Evolutionary conservation across 2,329 filamentous ascomycete species (phyloP), one percentile per base, ranked within the genome.

Genomic region (Fusarium newnesense): DNA sequence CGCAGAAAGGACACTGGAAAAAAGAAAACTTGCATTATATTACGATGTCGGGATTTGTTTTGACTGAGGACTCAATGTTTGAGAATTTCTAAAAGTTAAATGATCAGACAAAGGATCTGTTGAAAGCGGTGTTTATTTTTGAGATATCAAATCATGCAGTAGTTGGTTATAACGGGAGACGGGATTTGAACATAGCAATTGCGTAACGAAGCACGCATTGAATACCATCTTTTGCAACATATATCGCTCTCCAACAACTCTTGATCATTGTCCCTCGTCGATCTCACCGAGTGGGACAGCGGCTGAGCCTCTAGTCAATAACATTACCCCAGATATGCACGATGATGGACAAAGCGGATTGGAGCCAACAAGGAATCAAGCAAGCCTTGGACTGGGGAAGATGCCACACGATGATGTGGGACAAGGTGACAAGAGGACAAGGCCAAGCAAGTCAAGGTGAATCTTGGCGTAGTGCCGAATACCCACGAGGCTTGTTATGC

Each of bases 401-500:
- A n/a, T 34, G 16, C 40, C 19, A 42, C 43, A 63, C 32, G 26
- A 71, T 73, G 26, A 71, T 73, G 70, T 59, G 60, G 64, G 46
- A 71, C 30, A 67, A 24, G 32, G 61, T 52, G 52, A 70, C 28
- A 63, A 24, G 39, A 40, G 28, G 26, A 36, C 37, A 40, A 43
- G 28, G 47, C 49, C 43, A 24, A 49, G 39, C 40, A 32, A 49
- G 56, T 37, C 43, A 44, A 44, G 30, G 15, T 44, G 53, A 39
- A 49, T 24, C 67, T 74, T 73, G 71, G 71, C 63, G 39, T 47
- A 54, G 54, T 74, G 59, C 71, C 67, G 71, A 26, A 58, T 37
- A 57, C 37, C 67, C 63, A 72, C 24, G 58, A 49, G 34, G 42
- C 43, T 46, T 60, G 24, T 16, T 68, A 30, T 59, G 58, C 40